phyloP scores from a whole-genome alignment of 495 filamentous ascomycete species.

The Clavariopsis aquatica region DNA sequence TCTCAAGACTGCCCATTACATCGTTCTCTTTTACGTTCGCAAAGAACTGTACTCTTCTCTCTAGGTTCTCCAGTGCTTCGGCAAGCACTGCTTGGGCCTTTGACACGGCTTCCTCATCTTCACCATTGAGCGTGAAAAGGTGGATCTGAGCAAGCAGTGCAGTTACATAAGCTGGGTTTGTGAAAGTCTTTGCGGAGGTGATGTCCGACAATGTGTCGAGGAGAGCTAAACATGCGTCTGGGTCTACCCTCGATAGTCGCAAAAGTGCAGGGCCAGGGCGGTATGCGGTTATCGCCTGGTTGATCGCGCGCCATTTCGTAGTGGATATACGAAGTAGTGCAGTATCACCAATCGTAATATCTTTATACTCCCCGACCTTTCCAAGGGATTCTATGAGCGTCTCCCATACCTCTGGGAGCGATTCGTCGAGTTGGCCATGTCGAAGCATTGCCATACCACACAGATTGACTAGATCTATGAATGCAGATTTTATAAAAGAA shows the following conservation, averaged over 20 bases:
- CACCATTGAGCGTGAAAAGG: not conserved
- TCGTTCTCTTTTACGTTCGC: not conserved
- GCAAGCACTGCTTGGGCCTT: slow-evolving; percentile 18
- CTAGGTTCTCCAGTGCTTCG: not conserved
- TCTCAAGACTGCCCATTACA: slow-evolving; percentile 6
- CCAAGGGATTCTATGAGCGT: slow-evolving; percentile 2
- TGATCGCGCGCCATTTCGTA: not conserved
- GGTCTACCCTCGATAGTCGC: slow-evolving; percentile 8
- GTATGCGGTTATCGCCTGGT: not conserved
- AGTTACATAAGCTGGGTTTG: not conserved
- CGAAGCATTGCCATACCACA: slow-evolving; percentile 10
- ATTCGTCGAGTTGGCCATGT: not conserved
- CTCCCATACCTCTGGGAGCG: slow-evolving; percentile 7
- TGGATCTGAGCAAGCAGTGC: not conserved
- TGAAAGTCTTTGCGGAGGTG: not conserved
- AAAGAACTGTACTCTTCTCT: slow-evolving; percentile 5
- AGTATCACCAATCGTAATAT: not conserved
- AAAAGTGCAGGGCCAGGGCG: slow-evolving; percentile 1
- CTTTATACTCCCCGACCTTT: not conserved
- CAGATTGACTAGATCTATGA: slow-evolving; percentile 28
- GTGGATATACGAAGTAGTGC: not conserved
- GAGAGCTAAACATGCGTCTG: slow-evolving; percentile 19
- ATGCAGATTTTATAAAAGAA: slow-evolving; percentile 34
- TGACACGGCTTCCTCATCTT: slow-evolving; percentile 6
- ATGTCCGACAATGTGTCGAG: slow-evolving; percentile 13